phyloP scores from a whole-genome alignment of 169 alveolate species.

The Amoebophrya sp. region DNA sequence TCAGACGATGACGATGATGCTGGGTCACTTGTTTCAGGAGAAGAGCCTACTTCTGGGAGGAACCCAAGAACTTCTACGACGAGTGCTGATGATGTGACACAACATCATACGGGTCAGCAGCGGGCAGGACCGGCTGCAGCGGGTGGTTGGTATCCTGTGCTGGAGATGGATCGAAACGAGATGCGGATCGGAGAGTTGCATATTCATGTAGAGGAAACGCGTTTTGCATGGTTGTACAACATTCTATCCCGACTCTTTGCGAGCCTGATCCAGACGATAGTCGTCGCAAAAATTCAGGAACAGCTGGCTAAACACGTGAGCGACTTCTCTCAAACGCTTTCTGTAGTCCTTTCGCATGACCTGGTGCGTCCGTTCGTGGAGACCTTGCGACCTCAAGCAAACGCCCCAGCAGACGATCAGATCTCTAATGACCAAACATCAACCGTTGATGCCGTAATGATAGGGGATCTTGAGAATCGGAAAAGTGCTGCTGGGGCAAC shows the following conservation, averaged over 20 bases:
- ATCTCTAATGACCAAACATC: neutral
- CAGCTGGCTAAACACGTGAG: neutral
- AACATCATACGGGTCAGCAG: neutral
- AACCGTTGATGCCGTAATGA: neutral
- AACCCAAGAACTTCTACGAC: neutral
- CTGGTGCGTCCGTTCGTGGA: conserved; percentile 19
- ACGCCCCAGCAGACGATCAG: too few relatives aligned
- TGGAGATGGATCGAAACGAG: neutral
- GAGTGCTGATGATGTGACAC: neutral
- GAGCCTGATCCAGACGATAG: neutral
- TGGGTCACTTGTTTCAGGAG: neutral
- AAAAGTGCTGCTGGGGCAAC: neutral
- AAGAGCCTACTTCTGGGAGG: too few relatives aligned
- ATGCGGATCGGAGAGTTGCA: neutral
- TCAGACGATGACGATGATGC: neutral
- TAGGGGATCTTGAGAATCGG: neutral
- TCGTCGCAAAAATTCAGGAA: conserved; percentile 5
- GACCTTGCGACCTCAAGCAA: neutral
- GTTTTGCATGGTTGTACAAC: neutral
- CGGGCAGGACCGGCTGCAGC: too few relatives aligned
- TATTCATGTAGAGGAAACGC: neutral
- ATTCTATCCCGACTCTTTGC: neutral
- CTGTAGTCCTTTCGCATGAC: neutral
- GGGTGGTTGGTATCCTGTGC: neutral
- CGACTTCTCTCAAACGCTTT: neutral